Conservation (phyloP, 306 rosid genomes). For the Trifolium pratense region DNA sequence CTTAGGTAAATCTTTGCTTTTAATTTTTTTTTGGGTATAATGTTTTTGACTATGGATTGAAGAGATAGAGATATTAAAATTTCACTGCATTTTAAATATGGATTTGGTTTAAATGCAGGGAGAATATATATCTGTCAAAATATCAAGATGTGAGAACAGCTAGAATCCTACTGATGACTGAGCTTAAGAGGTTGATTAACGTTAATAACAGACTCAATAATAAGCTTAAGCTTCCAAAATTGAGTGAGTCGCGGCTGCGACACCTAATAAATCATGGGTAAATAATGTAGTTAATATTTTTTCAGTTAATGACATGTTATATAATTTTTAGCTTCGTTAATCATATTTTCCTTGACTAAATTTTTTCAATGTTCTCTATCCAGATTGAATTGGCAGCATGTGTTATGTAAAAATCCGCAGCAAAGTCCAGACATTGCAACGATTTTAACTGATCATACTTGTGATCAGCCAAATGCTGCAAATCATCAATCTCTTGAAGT, state of each 20-base stretch:
- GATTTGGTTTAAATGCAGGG: slow-evolving; percentile 58
- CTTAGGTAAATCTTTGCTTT: slow-evolving; percentile 63
- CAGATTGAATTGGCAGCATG: slow-evolving; percentile 97
- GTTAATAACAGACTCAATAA: slow-evolving; percentile 70
- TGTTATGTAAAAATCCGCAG: slow-evolving; percentile 62
- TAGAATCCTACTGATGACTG: slow-evolving; percentile 63
- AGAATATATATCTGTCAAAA: slow-evolving; percentile 69
- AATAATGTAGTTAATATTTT: not conserved
- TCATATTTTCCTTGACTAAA: slow-evolving; percentile 16
- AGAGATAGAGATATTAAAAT: not conserved
- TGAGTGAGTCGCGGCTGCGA: slow-evolving; percentile 66
- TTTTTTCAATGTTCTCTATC: slow-evolving; percentile 20
- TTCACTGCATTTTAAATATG: slow-evolving; percentile 6
- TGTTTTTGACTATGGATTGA: not conserved
- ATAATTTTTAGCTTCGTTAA: slow-evolving; percentile 8
- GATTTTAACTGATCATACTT: slow-evolving; percentile 66
- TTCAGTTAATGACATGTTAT: not conserved
- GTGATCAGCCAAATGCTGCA: slow-evolving; percentile 38
- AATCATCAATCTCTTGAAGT: not conserved
- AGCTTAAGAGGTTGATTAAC: slow-evolving; percentile 72
- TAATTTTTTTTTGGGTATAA: not conserved
- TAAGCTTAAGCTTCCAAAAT: slow-evolving; percentile 67
- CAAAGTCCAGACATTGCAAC: slow-evolving; percentile 66
- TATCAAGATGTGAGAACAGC: slow-evolving; percentile 74
- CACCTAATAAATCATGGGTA: slow-evolving; percentile 81